A percentile compares a stretch with the other conserved stretches of the same genome.
These are phyloP conservation scores for Lactarius sanguifluus DNA, from an alignment of 768 basidiomycete species.

Conservation along the genomic window DNA sequence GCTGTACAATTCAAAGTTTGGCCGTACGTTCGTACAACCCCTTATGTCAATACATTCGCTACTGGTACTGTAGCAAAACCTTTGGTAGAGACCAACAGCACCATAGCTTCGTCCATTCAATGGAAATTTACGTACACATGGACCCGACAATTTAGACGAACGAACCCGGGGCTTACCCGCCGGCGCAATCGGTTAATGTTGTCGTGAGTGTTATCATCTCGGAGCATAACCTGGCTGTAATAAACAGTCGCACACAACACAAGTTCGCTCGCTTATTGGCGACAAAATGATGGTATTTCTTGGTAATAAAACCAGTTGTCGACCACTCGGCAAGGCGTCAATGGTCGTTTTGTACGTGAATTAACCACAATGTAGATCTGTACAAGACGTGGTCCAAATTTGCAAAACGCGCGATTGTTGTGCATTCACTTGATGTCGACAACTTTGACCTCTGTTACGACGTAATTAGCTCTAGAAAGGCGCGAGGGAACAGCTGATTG, in stretches of 20 bases:
- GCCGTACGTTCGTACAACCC: not conserved
- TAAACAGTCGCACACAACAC: not conserved
- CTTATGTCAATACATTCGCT: not conserved
- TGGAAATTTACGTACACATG: not conserved
- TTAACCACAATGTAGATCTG: slow-evolving; percentile 15
- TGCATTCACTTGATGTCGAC: slow-evolving; percentile 58
- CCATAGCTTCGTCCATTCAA: not conserved
- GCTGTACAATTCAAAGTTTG: not conserved
- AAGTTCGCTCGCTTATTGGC: slow-evolving; percentile 7
- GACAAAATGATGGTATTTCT: slow-evolving; percentile 17
- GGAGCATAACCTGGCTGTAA: not conserved
- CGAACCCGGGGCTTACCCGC: not conserved
- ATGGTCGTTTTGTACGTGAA: slow-evolving; percentile 31
- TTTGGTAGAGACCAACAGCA: not conserved
- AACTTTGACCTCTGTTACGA: slow-evolving; percentile 64
- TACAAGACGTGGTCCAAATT: slow-evolving; percentile 1
- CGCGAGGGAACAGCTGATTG: not conserved
- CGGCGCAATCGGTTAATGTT: slow-evolving; percentile 1
- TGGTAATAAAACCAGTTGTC: not conserved
- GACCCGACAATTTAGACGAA: not conserved
- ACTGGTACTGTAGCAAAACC: not conserved
- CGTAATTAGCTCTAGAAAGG: slow-evolving; percentile 16
- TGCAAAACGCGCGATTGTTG: slow-evolving; percentile 7
- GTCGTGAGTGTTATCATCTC: not conserved
- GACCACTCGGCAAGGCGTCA: slow-evolving; percentile 14